Base-by-base conservation (phyloP, 2,329 filamentous ascomycete genomes). In the Epichloe bromicola region DNA sequence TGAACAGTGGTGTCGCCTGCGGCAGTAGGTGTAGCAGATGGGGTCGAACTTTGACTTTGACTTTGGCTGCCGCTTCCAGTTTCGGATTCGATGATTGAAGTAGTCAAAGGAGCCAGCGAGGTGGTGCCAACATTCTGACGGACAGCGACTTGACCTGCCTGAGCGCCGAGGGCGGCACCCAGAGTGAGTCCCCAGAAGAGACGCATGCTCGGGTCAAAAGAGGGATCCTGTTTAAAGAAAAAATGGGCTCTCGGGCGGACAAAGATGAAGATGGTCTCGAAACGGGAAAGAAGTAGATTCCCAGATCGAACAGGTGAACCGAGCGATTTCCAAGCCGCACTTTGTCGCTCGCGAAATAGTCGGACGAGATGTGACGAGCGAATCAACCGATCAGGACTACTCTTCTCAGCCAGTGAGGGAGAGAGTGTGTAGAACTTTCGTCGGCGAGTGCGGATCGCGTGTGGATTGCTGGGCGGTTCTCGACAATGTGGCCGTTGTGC, bases 1-100 rank as follows among this genome's bases (percentile, higher is more conserved):
- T 57, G 58, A 12, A 65, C 52, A 15, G 65, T 65, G 1, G 54
- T 60, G 50, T 67, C 66, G n/a, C 38, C 51, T 20, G 23, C 40
- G 45, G 36, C 3, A n/a, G 23, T 14, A 23, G 48, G 20, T 19
- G 40, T n/a, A 23, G 30, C 38, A 26, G 41, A 44, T 38, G 26
- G 47, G 8, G 30, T 43, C 15, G 54, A 56, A 46, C 62, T 63
- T n/a, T 26, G 49, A 46, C 62, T 63, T n/a, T 26, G 49, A 37
- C 43, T 38, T 41, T 26, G 43, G 40, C 38, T 44, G 15, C 43
- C 49, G 51, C 4, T 38, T 26, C 38, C 39, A 43, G 7, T 26
- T 15, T 45, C 44, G 34, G 37, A 30, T 11, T 11, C 26, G 26
- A 30, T 15, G 5, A 47, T 20, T 4, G 53, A 14, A 17, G 50